Evolutionary conservation across 805 yeast genomes (phyloP).

Genomic region (Candida caryicola): DNA sequence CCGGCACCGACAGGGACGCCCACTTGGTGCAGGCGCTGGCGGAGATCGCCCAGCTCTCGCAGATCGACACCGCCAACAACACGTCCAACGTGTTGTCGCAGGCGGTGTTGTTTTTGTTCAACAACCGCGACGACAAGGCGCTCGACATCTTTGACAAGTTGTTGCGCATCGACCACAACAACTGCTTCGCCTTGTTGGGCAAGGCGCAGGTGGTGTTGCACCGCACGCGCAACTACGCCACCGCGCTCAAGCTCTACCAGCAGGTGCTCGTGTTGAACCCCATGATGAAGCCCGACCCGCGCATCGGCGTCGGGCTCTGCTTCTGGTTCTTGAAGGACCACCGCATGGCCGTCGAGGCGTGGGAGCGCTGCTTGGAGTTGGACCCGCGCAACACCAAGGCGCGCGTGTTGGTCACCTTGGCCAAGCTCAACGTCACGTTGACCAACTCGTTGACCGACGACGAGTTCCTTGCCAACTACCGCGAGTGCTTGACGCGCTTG

Average conservation of each 20-base stretch:
- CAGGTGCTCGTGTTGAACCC: conserved; percentile 77
- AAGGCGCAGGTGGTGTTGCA: conserved; percentile 78
- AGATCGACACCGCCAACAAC: conserved; percentile 10
- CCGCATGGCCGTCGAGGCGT: conserved; percentile 71
- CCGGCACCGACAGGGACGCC: conserved; percentile 24
- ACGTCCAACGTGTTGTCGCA: conserved; percentile 58
- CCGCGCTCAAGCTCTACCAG: conserved; percentile 81
- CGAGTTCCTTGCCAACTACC: conserved; percentile 60
- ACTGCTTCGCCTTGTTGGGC: conserved; percentile 74
- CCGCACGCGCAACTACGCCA: conserved; percentile 63
- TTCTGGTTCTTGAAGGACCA: conserved; percentile 85
- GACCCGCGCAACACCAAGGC: conserved; percentile 61
- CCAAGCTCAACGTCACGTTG: conserved; percentile 63
- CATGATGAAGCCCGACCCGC: conserved; percentile 79
- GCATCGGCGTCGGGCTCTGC: conserved; percentile 93
- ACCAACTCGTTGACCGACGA: conserved; percentile 54
- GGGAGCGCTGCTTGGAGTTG: conserved; percentile 76
- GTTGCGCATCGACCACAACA: conserved; percentile 51
- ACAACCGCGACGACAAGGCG: conserved; percentile 68
- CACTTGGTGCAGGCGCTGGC: conserved; percentile 23
- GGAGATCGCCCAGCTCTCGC: conserved; percentile 19
- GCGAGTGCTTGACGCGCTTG: conserved; percentile 53
- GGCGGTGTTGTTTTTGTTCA: conserved; percentile 59
- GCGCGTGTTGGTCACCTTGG: conserved; percentile 61
- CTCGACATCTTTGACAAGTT: conserved; percentile 64